These are phyloP conservation scores for Larix kaempferi DNA, from an alignment of 75 land plant genomes.

Conservation along the genomic window DNA sequence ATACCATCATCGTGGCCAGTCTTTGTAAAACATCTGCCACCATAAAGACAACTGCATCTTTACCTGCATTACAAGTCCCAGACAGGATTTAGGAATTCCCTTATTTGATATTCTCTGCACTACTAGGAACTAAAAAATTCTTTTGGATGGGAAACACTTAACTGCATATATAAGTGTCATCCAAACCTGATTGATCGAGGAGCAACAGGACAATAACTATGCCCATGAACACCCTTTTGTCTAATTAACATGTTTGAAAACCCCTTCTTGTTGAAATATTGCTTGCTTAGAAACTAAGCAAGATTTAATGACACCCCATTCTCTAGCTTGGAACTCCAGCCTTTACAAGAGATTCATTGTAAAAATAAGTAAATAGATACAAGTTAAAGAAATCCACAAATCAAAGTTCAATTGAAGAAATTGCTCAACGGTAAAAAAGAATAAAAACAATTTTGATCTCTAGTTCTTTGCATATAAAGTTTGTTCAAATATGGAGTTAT, in stretches of 20 bases:
- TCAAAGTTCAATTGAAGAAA: no score
- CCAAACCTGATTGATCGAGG: conserved; percentile 5
- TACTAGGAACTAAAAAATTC: background rate
- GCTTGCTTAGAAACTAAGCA: background rate
- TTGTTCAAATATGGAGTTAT: background rate
- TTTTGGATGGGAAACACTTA: background rate
- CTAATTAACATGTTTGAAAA: background rate
- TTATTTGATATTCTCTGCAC: background rate
- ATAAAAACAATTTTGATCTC: background rate
- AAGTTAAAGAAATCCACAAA: background rate
- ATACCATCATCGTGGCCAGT: background rate
- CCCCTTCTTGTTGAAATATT: background rate
- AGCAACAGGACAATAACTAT: background rate
- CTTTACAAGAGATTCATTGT: background rate
- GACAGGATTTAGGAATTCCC: background rate
- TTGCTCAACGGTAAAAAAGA: background rate
- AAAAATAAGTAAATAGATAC: background rate
- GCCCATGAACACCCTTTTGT: background rate
- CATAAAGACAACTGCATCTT: background rate
- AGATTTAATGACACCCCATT: background rate
- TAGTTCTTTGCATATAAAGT: no score
- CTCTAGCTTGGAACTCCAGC: background rate
- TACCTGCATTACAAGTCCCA: background rate
- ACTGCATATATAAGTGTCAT: background rate
- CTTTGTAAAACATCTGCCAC: background rate